Evolutionary conservation across 305 asterid species (phyloP).

Genomic region (Rubia tinctorum): DNA sequence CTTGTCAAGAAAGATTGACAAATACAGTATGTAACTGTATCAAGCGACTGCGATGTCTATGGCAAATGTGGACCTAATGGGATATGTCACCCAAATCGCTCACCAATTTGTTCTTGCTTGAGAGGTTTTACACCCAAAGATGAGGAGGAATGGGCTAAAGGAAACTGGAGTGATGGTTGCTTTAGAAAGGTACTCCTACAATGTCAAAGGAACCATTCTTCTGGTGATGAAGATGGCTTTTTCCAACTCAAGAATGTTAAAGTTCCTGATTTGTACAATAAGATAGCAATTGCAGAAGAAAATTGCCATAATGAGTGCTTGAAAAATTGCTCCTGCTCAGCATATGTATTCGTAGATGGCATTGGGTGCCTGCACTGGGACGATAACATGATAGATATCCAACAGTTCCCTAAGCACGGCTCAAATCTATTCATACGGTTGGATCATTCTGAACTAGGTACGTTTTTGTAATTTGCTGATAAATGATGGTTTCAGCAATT

Average conservation of each 20-base stretch:
- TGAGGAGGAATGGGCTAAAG: constrained; percentile 35
- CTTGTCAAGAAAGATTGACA: constrained; percentile 26
- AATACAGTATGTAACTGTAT: constrained; percentile 25
- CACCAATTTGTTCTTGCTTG: constrained; percentile 43
- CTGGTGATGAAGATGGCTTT: constrained; percentile 39
- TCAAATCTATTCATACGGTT: constrained; percentile 7
- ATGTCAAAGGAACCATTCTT: constrained; percentile 31
- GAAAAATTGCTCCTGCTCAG: constrained; percentile 7
- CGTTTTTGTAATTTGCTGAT: neutral
- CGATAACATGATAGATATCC: constrained; percentile 17
- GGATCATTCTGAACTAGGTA: constrained; percentile 16
- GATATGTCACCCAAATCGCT: constrained; percentile 23
- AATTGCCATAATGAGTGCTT: constrained; percentile 36
- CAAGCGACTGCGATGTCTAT: neutral
- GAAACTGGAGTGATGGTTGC: constrained; percentile 51
- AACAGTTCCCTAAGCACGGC: constrained; percentile 8
- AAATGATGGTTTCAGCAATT: neutral
- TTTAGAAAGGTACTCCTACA: constrained; percentile 29
- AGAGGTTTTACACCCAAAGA: constrained; percentile 38
- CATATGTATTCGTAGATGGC: constrained; percentile 19
- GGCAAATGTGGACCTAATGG: constrained; percentile 24
- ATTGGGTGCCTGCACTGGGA: constrained; percentile 28
- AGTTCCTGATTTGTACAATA: constrained; percentile 39
- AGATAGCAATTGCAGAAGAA: constrained; percentile 5
- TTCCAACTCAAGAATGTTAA: constrained; percentile 31